Evolutionary conservation across 139 green algal genomes (phyloP), one percentile per base, ranked within the genome.

Genomic region (Haematococcus sp.): DNA sequence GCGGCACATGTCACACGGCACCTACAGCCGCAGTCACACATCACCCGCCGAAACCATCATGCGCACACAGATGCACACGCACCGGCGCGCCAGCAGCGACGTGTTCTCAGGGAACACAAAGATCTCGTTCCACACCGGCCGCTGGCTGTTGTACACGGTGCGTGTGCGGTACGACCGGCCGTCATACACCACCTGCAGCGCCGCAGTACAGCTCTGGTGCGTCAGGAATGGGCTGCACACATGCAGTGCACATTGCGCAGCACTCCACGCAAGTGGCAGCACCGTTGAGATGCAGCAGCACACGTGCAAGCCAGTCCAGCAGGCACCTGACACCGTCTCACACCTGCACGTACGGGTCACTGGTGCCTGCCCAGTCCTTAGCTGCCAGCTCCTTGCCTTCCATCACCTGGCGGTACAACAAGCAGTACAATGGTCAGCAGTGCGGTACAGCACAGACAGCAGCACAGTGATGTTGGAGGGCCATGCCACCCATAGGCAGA

Each of bases 41-140:
- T n/a, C n/a, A n/a, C n/a, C n/a, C n/a, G n/a, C n/a, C n/a, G n/a
- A n/a, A n/a, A n/a, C n/a, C n/a, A n/a, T n/a, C n/a, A n/a, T n/a
- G n/a, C n/a, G n/a, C n/a, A n/a, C n/a, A n/a, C n/a, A n/a, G n/a
- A n/a, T n/a, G n/a, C n/a, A n/a, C 31, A 0, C 71, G 28, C 34
- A 79, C 73, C 75, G 30, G 15, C 61, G 60, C 13, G 71, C 60
- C 2, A 83, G 71, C 51, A 71, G 68, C 5, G 46, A 71, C 7
- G 65, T 27, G 67, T 79, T 82, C 59, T 86, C 75, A 9, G 63
- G 65, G 22, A 86, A 51, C 2, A 77, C 58, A 51, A 86, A 80
- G 2, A 72, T 76, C 68, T 79, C 56, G 15, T 67, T 49, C 75
- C 76, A 86, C 2, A 82, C 30, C 13, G 80, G 75, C 4, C 23